Base-by-base conservation (phyloP, 2,329 filamentous ascomycete genomes). In the Graphiopsis chlorocephala region DNA sequence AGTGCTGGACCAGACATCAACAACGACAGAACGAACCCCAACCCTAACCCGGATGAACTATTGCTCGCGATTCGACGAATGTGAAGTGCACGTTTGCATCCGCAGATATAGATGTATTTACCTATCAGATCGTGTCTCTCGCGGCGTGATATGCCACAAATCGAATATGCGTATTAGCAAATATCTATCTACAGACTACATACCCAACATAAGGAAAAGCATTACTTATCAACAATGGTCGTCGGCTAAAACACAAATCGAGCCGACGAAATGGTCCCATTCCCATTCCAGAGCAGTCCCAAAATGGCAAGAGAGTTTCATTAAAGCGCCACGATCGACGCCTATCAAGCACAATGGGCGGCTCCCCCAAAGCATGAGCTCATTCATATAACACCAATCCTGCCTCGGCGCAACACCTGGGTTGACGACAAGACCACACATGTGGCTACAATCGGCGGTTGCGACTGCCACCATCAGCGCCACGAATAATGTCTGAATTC, bases 281-380 rank as follows among this genome's bases (percentile, higher is more conserved):
- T 12, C 31, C 23, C 53, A 56, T 56, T 56, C 53, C 53, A 56
- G 53, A 26, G 20, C 26, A 25, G 38, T 20, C 53, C 53, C 53
- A 17, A 25, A 56, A 56, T 2, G 53, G 53, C 29, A 35, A 56
- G 29, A 56, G 53, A 56, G 53, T 56, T 56, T 56, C 28, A 56
- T 56, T 35, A 45, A 45, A 45, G 38, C 38, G 38, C 38, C 38
- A 45, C 38, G n/a, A 45, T 45, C 38, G 29, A 31, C 38, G 38
- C n/a, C 38, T 20, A 20, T 45, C 38, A 20, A 45, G 12, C 11
- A 45, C 38, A 45, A 45, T 45, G 38, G 38, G 2, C 38, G n/a
- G 38, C 8, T 45, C 8, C 38, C 38, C 38, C n/a, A 8, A 20
- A 45, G 1, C 38, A n/a, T 10, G 38, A 45, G 38, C n/a, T 45